These are phyloP conservation scores for Globisporangium irregulare DNA, from an alignment of 352 stramenopile genomes.

Conservation along the genomic window DNA sequence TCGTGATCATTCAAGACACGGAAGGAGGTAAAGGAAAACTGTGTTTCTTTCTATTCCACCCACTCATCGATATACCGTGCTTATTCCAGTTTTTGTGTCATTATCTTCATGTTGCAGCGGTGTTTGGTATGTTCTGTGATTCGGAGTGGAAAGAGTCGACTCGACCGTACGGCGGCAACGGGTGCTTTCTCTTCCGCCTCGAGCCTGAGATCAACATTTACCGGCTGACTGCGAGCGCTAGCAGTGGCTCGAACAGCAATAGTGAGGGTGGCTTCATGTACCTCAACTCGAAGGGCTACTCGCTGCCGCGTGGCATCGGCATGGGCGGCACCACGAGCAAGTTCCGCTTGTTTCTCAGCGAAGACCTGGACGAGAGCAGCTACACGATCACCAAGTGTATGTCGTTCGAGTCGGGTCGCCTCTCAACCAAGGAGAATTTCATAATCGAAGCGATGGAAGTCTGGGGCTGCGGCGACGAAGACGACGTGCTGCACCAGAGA, in stretches of 20 bases:
- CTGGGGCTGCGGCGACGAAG: constrained; percentile 74
- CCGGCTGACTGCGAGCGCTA: constrained; percentile 39
- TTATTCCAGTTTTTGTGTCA: background rate
- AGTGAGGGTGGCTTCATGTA: constrained; percentile 73
- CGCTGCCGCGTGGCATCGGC: constrained; percentile 67
- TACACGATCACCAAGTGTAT: constrained; percentile 73
- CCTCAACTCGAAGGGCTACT: constrained; percentile 82
- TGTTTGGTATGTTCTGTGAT: constrained; percentile 88
- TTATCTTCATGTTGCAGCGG: constrained; percentile 26
- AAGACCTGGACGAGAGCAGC: constrained; percentile 83
- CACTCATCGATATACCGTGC: background rate
- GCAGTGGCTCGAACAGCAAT: constrained; percentile 23
- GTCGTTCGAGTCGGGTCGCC: constrained; percentile 61
- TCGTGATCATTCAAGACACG: constrained; percentile 65
- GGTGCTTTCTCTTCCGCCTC: constrained; percentile 78
- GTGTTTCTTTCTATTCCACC: background rate
- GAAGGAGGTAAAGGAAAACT: constrained; percentile 44
- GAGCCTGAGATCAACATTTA: constrained; percentile 63
- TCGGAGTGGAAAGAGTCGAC: constrained; percentile 83
- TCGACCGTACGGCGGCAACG: constrained; percentile 76
- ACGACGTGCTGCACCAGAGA: constrained; percentile 48
- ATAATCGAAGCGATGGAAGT: constrained; percentile 68
- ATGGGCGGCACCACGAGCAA: constrained; percentile 74
- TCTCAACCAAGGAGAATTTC: constrained; percentile 65
- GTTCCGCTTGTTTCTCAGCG: constrained; percentile 77